Evolutionary conservation across 495 filamentous ascomycete genomes (phyloP), one percentile per base, ranked within the genome.

Genomic region (Talaromyces proteolyticus): DNA sequence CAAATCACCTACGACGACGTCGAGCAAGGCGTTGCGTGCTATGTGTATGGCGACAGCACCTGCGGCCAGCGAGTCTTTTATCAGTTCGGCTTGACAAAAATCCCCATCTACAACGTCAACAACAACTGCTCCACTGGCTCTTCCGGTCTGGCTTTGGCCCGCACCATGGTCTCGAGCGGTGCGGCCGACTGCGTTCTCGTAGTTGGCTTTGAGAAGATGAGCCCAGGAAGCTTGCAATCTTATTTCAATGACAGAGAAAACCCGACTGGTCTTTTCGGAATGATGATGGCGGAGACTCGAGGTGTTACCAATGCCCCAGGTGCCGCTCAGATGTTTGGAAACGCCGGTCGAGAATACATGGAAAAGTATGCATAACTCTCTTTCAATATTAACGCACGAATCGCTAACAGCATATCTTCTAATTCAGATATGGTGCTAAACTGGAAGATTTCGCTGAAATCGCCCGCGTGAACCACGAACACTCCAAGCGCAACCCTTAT

Each of bases 171-270:
- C 53, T 73, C 82, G 10, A 73, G 87, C 58, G 90, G 91, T 19
- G 85, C 79, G 3, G 87, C 88, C 2, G 86, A 96, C 63, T 93
- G 88, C 59, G 81, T 93, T 4, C 70, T 98, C 36, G 91, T 96
- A 6, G 81, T 97, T 14, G 93, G 93, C 3, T 98, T 96, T 55
- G 93, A 98, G 76, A 96, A 95, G 80, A 98, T 98, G 93, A 88
- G 80, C 66, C 84, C 88, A 0, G 93, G 93, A n/a, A 85, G 80
- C 55, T 72, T 98, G 53, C 81, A 88, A 66, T 78, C 70, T 43
- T 79, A 86, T 71, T 96, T 83, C 65, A 84, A 87, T 40, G 93
- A 96, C 63, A 76, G 91, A 20, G 74, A 78, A 45, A 88, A 82
- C 59, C 92, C 93, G 3, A 84, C 80, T 0, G 85, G 82, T 47